phyloP scores from a whole-genome alignment of 257 asterid genomes.

The Nemophila menziesii region DNA sequence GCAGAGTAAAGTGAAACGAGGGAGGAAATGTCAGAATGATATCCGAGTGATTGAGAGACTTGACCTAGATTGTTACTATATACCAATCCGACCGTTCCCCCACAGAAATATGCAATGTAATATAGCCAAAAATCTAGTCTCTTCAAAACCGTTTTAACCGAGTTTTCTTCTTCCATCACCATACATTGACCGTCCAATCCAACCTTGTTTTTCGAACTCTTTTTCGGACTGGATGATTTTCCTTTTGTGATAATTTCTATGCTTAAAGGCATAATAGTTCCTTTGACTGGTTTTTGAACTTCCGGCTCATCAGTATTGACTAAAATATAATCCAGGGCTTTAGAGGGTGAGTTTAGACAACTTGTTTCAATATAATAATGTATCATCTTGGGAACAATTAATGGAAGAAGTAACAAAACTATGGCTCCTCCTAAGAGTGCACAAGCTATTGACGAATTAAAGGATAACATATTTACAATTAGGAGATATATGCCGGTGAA shows the following conservation, averaged over 20 bases:
- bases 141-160: slow-evolving; percentile 22
- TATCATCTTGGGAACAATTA: slow-evolving; percentile 15
- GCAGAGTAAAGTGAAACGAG: slow-evolving; percentile 54
- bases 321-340: slow-evolving; percentile 10
- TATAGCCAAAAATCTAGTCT: slow-evolving; percentile 59
- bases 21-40: slow-evolving; percentile 21
- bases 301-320: slow-evolving; percentile 17
- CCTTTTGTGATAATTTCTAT: slow-evolving; percentile 7
- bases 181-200: slow-evolving; percentile 15
- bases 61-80: slow-evolving; percentile 66
- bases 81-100: slow-evolving; percentile 54
- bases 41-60: slow-evolving; percentile 50
- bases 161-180: slow-evolving; percentile 54
- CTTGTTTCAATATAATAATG: slow-evolving; percentile 4
- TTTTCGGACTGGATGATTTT: slow-evolving; percentile 9
- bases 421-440: slow-evolving; percentile 29
- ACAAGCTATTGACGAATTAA: slow-evolving; percentile 19
- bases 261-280: no score
- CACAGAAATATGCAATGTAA: slow-evolving; percentile 40
- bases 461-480: slow-evolving; percentile 17
- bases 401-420: slow-evolving; percentile 32
- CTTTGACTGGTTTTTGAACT: slow-evolving; percentile 13
- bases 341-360: slow-evolving; percentile 5
- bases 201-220: no score
- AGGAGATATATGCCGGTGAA: slow-evolving; percentile 48